phyloP scores from a whole-genome alignment of 2,329 filamentous ascomycete species.

The Ceratocystis albifundus region DNA sequence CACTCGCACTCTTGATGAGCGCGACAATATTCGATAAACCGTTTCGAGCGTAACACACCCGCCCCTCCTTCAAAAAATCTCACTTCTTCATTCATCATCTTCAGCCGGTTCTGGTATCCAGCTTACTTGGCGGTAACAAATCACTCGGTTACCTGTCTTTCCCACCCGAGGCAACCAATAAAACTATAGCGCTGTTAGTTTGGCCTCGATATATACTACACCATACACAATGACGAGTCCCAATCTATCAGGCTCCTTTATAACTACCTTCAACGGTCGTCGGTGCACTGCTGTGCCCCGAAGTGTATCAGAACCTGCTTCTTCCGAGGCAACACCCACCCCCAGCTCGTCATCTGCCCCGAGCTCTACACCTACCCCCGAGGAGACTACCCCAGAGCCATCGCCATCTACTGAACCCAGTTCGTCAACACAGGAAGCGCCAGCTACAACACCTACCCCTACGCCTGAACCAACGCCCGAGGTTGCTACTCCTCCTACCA shows the following conservation, averaged over 20 bases:
- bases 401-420: slow-evolving; percentile 21
- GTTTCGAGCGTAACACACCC: slow-evolving; percentile 3
- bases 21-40: not conserved
- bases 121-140: not conserved
- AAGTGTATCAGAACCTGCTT: slow-evolving; percentile 24
- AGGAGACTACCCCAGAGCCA: slow-evolving; percentile 22
- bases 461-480: slow-evolving; percentile 20
- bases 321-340: slow-evolving; percentile 25
- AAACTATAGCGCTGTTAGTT: not conserved
- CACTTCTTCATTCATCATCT: not conserved
- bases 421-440: slow-evolving; percentile 2
- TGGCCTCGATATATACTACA: not conserved
- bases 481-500: not conserved
- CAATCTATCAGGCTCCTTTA: slow-evolving; percentile 38
- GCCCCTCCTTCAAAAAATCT: not conserved
- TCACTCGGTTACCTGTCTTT: not conserved
- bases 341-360: slow-evolving; percentile 22
- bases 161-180: not conserved
- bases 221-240: slow-evolving; percentile 34
- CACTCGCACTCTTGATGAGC: slow-evolving; percentile 12
- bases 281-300: slow-evolving; percentile 45
- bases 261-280: slow-evolving; percentile 40
- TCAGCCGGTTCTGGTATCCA: not conserved
- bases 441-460: slow-evolving; percentile 5
- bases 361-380: slow-evolving; percentile 22